Base-by-base conservation (phyloP, 1,284 basidiomycete species). In the Coniferiporia sulphurascens region DNA sequence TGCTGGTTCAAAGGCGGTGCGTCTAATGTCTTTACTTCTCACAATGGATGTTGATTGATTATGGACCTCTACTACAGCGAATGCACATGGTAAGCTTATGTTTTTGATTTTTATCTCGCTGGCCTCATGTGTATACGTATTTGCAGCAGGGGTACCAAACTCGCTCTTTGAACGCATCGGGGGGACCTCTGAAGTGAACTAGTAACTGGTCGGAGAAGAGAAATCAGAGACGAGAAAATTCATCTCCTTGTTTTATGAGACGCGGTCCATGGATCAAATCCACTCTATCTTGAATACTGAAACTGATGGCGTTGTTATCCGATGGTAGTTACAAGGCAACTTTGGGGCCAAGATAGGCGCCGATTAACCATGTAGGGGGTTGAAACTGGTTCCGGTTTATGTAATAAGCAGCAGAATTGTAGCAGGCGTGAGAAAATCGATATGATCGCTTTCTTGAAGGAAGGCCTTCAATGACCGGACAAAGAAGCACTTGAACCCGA, bases 1-100 rank as follows among this genome's bases (percentile, higher is more conserved):
- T 91, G 88, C 69, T 89, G 88, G 86, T 91, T 91, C 73, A 89
- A 89, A 78, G 86, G 85, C 69, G 81, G 87, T 88, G 65, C 63
- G 84, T 74, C 4, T 22, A 43, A 6, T 49, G 4, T 15, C 22
- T 49, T 41, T 50, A 3, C 19, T 41, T 52, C 12, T 17, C 19
- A 13, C 5, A 27, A 43, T 15, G n/a, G 15, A 17, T 52, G 10
- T 22, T 6, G 35, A 19, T 8, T n/a, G 22, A 50, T 15, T 50
- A 9, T 3, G 9, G 27, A 17, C 13, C 34, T 50, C 49, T 22
- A 27, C 27, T n/a, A 22, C 22, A 50, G 13, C 22, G 22, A 27
- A 50, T 27, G 49, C 17, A 48, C 35, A 48, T 38, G 15, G 44
- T 46, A 46, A 46, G 17, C 27, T 27, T 17, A 46, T 6, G 12